Evolutionary conservation across 1,284 basidiomycete species (phyloP).

Genomic region (Sutorius eximius): DNA sequence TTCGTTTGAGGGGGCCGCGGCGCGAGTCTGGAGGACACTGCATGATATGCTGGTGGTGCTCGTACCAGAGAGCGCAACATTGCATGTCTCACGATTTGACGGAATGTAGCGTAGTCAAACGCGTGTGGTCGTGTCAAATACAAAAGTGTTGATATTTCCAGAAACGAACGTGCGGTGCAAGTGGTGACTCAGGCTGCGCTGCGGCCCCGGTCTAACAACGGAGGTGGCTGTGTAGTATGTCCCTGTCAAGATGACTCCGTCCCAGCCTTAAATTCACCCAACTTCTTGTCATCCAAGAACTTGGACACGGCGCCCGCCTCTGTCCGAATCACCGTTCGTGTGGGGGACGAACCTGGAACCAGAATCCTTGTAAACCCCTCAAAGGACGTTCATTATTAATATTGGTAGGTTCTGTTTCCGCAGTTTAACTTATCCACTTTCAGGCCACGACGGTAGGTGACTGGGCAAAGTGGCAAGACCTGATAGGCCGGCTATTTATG

Average conservation of each 20-base stretch:
- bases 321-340: not conserved
- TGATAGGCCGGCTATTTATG: not conserved
- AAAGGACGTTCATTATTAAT: not conserved
- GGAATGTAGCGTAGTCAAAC: not conserved
- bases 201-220: no score
- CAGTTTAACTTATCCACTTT: not conserved
- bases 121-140: slow-evolving; percentile 1
- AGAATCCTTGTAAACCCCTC: no score
- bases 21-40: not conserved
- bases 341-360: not conserved
- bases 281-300: not conserved
- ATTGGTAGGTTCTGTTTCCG: not conserved
- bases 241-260: no score
- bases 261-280: no score
- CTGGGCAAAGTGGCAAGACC: not conserved
- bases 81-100: slow-evolving; percentile 17
- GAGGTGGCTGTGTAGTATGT: slow-evolving; percentile 10
- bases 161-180: no score
- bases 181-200: no score
- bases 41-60: slow-evolving; percentile 1
- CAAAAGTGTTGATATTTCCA: no score
- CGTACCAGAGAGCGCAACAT: slow-evolving; percentile 28
- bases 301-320: not conserved
- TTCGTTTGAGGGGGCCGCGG: not conserved
- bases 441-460: not conserved